Evolutionary conservation across 805 yeast genomes (phyloP), one percentile per base, ranked within the genome.

Genomic region (Zygotorulaspora sp.): DNA sequence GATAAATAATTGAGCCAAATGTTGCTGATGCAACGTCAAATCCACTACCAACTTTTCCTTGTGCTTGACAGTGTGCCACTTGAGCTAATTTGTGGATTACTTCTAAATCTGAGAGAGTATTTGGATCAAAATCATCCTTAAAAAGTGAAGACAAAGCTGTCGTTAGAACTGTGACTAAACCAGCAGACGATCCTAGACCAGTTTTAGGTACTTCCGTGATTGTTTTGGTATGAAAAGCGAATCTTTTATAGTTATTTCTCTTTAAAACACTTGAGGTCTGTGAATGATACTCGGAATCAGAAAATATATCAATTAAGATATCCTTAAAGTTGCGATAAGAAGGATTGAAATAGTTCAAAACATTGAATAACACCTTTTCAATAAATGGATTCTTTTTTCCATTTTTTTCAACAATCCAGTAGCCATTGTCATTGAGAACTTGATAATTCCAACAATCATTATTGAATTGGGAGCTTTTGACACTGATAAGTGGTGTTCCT

Each of bases 11-110:
- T 0, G 96, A 83, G 1, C 98, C 98, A 61, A 72, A 90, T 0
- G 85, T 81, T 0, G 98, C 98, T 17, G 97, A 81, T 0, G 96
- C 97, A 28, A 92, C 95, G 57, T 92, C 98, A 61, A 92, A 92
- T 0, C 98, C 98, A 3, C 96, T 87, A 0, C 98, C 98, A 17
- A 92, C 80, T 61, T 92, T 92, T 21, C 86, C 85, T 60, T 92
- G 98, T 2, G 98, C 97, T 40, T 77, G 72, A 58, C 96, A 89
- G 60, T 92, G 98, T 0, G 95, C 82, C 6, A 85, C 68, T 58
- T 92, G 98, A 0, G 96, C 77, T 18, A 87, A 62, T 52, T 87
- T 90, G 58, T 92, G 97, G 23, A 90, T 68, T n/a, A 58, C 43
- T 4, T 50, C 47, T 18, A 67, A 47, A 20, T 58, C 55, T 4